These are phyloP conservation scores for Saccharomyces hybrid DNA, from an alignment of 1,139 yeast genomes.

Conservation along the genomic window DNA sequence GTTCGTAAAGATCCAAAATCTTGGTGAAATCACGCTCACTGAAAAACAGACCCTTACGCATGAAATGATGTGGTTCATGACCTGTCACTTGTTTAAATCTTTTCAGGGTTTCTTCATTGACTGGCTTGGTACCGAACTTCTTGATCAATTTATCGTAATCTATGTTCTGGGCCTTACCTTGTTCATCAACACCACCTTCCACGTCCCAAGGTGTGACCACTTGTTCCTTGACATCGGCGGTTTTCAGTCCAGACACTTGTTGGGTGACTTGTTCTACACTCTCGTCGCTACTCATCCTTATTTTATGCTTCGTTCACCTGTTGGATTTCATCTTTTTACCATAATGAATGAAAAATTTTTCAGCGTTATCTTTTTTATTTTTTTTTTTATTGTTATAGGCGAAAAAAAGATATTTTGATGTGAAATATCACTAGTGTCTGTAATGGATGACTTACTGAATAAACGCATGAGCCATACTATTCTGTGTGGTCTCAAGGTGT, in stretches of 20 bases:
- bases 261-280: slow-evolving; percentile 17
- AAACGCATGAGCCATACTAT: background rate
- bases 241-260: slow-evolving; percentile 14
- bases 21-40: slow-evolving; percentile 79
- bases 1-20: slow-evolving; percentile 83
- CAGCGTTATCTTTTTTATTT: background rate
- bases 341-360: slow-evolving; percentile 1
- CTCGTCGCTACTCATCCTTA: slow-evolving; percentile 7
- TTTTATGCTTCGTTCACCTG: background rate
- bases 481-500: background rate
- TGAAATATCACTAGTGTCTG: background rate
- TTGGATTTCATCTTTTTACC: background rate
- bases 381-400: background rate
- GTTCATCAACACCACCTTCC: slow-evolving; percentile 91
- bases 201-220: slow-evolving; percentile 97
- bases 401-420: background rate
- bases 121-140: slow-evolving; percentile 79
- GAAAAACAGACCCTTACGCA: slow-evolving; percentile 88
- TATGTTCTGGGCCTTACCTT: slow-evolving; percentile 75
- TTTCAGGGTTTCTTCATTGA: slow-evolving; percentile 61
- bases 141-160: slow-evolving; percentile 82
- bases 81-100: slow-evolving; percentile 83
- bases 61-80: slow-evolving; percentile 82
- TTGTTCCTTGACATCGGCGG: slow-evolving; percentile 42
- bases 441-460: background rate